Conservation (phyloP, 352 stramenopile species). For the Phytopythium helicoides region DNA sequence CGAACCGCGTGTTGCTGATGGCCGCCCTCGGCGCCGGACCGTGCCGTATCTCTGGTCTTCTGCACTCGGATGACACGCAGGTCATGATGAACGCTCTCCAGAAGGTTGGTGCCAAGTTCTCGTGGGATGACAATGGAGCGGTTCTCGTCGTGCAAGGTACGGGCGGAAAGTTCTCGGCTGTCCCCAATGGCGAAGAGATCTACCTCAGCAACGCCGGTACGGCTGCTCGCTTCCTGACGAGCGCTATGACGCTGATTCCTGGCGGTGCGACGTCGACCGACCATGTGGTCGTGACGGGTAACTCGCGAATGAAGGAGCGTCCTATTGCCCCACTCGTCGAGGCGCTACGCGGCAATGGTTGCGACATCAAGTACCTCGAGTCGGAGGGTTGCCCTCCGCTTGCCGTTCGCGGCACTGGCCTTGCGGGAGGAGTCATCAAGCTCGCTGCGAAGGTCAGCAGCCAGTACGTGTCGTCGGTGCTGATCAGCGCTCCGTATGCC, state of each 20-base stretch:
- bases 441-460: slow-evolving; percentile 94
- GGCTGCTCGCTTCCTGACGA: slow-evolving; percentile 94
- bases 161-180: slow-evolving; percentile 50
- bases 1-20: slow-evolving; percentile 96
- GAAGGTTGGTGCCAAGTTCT: slow-evolving; percentile 85
- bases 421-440: slow-evolving; percentile 68
- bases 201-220: slow-evolving; percentile 91
- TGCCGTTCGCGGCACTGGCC: slow-evolving; percentile 63
- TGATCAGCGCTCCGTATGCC: slow-evolving; percentile 93
- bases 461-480: slow-evolving; percentile 96
- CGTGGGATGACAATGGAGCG: slow-evolving; percentile 71
- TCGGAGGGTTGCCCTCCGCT: slow-evolving; percentile 71
- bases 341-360: slow-evolving; percentile 89
- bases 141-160: slow-evolving; percentile 79
- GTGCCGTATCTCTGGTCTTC: slow-evolving; percentile 87
- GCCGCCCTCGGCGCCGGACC: slow-evolving; percentile 88
- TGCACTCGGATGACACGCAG: slow-evolving; percentile 97
- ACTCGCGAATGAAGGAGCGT: slow-evolving; percentile 95
- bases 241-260: slow-evolving; percentile 76
- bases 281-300: slow-evolving; percentile 89
- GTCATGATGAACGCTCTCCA: slow-evolving; percentile 97
- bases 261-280: slow-evolving; percentile 12
- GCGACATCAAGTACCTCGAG: slow-evolving; percentile 68
- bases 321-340: slow-evolving; percentile 96
- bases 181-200: slow-evolving; percentile 56